Evolutionary conservation across 2,329 filamentous ascomycete genomes (phyloP), one percentile per base, ranked within the genome.

Genomic region (Tolypocladium paradoxum): DNA sequence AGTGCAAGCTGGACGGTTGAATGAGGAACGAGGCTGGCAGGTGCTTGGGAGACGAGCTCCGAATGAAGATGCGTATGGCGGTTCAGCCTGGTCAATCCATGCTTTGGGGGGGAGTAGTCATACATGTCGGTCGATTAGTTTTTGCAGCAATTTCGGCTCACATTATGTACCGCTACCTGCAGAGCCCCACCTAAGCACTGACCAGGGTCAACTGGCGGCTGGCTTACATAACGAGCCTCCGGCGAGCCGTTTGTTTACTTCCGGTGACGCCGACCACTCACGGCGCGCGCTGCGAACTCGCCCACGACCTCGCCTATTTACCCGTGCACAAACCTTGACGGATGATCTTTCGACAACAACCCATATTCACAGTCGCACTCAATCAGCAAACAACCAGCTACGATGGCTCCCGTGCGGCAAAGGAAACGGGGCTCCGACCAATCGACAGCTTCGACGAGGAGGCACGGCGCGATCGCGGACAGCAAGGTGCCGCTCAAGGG

Each of bases 391-490:
- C 3, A 52, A 36, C 69, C 55, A 59, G 55, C 52, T 56, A 66
- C 47, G 52, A 81, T 79, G 77, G 72, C 73, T 55, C 74, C 74
- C 52, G 67, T 68, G 53, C 72, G 73, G 61, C 67, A 70, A 18
- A 68, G 65, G 52, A 70, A 66, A 54, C 64, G 62, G 58, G 54
- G 52, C 33, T 66, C 66, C 34, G 59, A 63, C n/a, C 60, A 59
- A 45, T 58, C 55, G 12, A 47, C 45, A 20, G 48, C 51, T 31
- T 55, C 58, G 31, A 18, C 48, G 29, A 56, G 43, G 48, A 48
- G 57, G 36, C 49, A 54, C 40, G 57, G 57, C 53, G 58, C 59
- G 53, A 59, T 57, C 36, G 52, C 53, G n/a, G 59, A 56, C 53
- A 62, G 51, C 55, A 58, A 57, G 52, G 55, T 64, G 29, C 53